phyloP scores from a whole-genome alignment of 345 rosid species.

The Fremontodendron californicum region DNA sequence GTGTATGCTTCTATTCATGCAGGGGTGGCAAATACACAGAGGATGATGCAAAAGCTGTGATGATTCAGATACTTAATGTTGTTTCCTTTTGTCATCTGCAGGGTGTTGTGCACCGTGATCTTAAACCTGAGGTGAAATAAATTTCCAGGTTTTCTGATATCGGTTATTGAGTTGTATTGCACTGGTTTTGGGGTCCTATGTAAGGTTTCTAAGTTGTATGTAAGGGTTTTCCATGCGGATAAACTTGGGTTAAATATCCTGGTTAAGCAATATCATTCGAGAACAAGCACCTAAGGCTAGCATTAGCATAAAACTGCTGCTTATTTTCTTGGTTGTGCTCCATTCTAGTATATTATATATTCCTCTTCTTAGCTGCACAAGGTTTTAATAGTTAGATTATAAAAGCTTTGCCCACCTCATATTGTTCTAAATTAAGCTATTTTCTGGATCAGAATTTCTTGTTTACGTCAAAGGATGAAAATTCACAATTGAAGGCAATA shows the following conservation, averaged over 20 bases:
- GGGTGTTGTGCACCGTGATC: conserved; percentile 97
- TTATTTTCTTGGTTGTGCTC: neutral
- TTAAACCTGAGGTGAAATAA: conserved; percentile 84
- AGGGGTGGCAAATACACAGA: conserved; percentile 98
- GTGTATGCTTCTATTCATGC: conserved; percentile 18
- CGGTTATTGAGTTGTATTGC: neutral
- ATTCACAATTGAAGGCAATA: conserved; percentile 77
- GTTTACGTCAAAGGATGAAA: conserved; percentile 76
- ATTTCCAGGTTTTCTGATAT: neutral
- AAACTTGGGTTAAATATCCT: neutral
- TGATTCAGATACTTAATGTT: conserved; percentile 85
- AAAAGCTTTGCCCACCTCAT: neutral
- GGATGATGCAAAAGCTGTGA: conserved; percentile 91
- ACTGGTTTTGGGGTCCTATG: neutral
- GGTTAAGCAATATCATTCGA: neutral
- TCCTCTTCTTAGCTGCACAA: neutral
- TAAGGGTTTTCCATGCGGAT: neutral
- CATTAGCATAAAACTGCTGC: neutral
- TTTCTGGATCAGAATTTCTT: conserved; percentile 75
- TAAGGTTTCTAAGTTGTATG: neutral
- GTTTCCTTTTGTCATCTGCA: conserved; percentile 96
- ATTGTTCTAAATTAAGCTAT: conserved; percentile 19
- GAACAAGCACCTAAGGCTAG: neutral
- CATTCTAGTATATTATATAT: neutral
- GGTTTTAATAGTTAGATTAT: neutral